A percentile compares a stretch with the other conserved stretches of the same genome.
phyloP scores from a whole-genome alignment of 2,329 filamentous ascomycete genomes.

The Fusarium brevicatenulatum region DNA sequence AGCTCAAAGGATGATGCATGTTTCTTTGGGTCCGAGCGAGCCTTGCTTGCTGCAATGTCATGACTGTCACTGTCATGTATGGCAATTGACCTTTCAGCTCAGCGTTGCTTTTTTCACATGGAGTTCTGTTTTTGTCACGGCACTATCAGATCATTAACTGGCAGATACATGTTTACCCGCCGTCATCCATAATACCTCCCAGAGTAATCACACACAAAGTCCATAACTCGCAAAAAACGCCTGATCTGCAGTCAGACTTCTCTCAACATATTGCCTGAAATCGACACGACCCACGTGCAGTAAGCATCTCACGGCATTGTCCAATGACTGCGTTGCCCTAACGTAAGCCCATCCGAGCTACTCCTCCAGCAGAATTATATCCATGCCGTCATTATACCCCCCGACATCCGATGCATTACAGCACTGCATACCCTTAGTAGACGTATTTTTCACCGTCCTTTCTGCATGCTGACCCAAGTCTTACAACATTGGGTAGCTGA shows the following conservation, averaged over 20 bases:
- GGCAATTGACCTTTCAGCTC: not conserved
- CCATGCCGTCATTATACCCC: slow-evolving; percentile 19
- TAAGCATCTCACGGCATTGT: not conserved
- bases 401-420: slow-evolving; percentile 18
- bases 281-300: slow-evolving; percentile 12
- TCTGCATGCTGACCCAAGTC: slow-evolving; percentile 16
- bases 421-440: not conserved
- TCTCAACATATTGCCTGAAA: slow-evolving; percentile 11
- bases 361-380: not conserved
- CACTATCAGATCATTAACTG: not conserved
- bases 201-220: not conserved
- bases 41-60: not conserved
- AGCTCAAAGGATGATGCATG: not conserved
- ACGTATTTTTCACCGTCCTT: not conserved
- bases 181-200: not conserved
- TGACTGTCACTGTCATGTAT: not conserved
- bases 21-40: not conserved
- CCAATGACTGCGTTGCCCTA: not conserved
- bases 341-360: not conserved
- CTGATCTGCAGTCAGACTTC: slow-evolving; percentile 18
- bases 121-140: not conserved
- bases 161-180: not conserved
- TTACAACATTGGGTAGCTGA: slow-evolving; percentile 6
- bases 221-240: not conserved
- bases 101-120: not conserved